Percentiles rank a stretch among this genome's conserved stretches.
Conservation (phyloP, 139 green algal species). For the Auxenochlorella pyrenoidosa region DNA sequence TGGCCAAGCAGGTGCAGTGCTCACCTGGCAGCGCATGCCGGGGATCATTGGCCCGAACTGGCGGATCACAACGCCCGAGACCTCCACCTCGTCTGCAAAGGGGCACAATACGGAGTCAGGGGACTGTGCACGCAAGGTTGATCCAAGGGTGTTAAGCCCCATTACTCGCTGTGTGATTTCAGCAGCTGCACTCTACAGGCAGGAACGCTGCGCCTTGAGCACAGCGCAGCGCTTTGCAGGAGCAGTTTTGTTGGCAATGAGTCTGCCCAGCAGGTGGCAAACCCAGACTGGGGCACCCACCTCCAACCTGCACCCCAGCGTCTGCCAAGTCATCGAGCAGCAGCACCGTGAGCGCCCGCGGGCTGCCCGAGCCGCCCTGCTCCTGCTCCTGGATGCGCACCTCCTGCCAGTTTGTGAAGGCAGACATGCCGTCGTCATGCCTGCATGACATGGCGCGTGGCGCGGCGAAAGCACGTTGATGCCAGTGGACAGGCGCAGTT, state of each 20-base stretch:
- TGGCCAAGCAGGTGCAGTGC: background rate
- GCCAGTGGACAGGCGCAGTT: background rate
- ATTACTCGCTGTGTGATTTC: too few relatives aligned
- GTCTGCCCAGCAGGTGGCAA: too few relatives aligned
- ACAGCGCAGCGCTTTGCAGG: too few relatives aligned
- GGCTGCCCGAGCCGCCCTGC: constrained; percentile 61
- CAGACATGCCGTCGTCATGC: constrained; percentile 24
- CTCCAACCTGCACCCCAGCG: constrained; percentile 67
- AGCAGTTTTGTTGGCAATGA: too few relatives aligned
- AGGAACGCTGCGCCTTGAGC: too few relatives aligned
- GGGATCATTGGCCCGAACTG: constrained; percentile 64
- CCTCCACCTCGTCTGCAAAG: constrained; percentile 80
- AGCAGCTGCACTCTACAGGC: too few relatives aligned
- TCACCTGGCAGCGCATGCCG: constrained; percentile 74
- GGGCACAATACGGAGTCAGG: too few relatives aligned
- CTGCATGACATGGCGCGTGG: background rate
- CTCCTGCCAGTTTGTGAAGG: constrained; percentile 74
- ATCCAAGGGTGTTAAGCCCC: too few relatives aligned
- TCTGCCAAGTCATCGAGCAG: constrained; percentile 90
- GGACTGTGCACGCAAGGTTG: too few relatives aligned
- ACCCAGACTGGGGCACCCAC: too few relatives aligned
- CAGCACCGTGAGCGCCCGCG: constrained; percentile 71
- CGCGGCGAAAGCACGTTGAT: background rate
- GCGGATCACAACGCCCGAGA: constrained; percentile 78
- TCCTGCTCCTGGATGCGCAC: constrained; percentile 75